A percentile compares a stretch with the other conserved stretches of the same genome.
Conservation (phyloP, 2,329 filamentous ascomycete genomes). For the Phoma sp. region DNA sequence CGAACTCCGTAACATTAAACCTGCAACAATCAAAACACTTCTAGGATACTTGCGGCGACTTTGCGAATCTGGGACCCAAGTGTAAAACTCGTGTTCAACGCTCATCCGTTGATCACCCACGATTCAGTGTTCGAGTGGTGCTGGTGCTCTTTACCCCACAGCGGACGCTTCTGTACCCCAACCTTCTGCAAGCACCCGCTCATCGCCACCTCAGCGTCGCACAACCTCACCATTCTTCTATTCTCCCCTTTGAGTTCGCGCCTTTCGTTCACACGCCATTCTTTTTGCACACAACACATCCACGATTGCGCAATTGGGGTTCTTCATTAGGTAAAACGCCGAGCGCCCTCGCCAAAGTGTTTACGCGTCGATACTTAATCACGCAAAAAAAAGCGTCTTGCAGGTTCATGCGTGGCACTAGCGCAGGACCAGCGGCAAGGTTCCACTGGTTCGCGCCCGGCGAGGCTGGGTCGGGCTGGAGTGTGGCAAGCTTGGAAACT, state of each 20-base stretch:
- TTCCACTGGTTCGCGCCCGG: conserved; percentile 11
- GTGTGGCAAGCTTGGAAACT: neutral
- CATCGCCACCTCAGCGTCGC: conserved; percentile 6
- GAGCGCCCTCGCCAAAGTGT: neutral
- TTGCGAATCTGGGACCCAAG: neutral
- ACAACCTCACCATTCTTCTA: neutral
- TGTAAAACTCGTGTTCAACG: neutral
- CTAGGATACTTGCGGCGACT: neutral
- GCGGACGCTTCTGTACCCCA: conserved; percentile 16
- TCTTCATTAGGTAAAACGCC: neutral
- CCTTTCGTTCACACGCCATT: neutral
- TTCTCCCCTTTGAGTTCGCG: neutral
- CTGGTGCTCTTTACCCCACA: conserved; percentile 4
- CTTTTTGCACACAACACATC: neutral
- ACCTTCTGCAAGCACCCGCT: conserved; percentile 16
- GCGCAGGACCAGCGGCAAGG: conserved; percentile 13
- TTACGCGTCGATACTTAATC: conserved; percentile 15
- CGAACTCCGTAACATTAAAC: neutral
- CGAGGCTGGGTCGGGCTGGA: conserved; percentile 3
- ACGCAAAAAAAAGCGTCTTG: neutral
- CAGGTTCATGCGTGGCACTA: conserved; percentile 7
- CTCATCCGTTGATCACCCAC: conserved; percentile 6
- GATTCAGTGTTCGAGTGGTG: conserved; percentile 8
- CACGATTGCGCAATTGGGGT: neutral
- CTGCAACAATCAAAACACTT: neutral